Base-by-base conservation (phyloP, 257 asterid species). In the Gardenia jasminoides region DNA sequence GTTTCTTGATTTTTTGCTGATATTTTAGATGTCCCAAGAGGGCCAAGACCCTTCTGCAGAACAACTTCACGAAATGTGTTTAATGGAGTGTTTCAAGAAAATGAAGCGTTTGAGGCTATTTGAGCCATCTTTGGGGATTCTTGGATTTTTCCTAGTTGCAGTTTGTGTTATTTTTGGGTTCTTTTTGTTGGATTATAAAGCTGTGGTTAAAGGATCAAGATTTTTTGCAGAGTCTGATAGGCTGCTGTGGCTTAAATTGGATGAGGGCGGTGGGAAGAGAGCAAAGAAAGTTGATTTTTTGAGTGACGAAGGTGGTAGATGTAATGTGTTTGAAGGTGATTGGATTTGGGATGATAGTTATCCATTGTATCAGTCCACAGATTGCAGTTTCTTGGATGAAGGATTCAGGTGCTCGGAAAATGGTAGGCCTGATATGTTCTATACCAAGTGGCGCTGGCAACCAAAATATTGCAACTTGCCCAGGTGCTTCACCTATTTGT, bases 391-490 rank as follows among this genome's bases (percentile, higher is more conserved):
- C 67, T 82, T 95, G 88, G 99, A 95, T 83, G 91, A 85, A 65
- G 99, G 98, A 5, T 94, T 93, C 77, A 90, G 96, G 82, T 94
- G 99, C 44, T 79, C 89, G 20, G 99, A 94, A 64, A 93, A 94
- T 91, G 98, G 99, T 1, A 76, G 98, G 91, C 99, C 97, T 41
- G 99, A 95, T 93, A 76, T 79, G 71, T 93, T 93, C 88, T 95
- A 93, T 75, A 93, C 98, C 10, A 93, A 95, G 77, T 95, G 99
- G 99, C 89, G 98, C 80, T 93, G 99, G 99, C 98, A 93, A 84
- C 99, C 99, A 59, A 92, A 84, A 78, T 79, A 84, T 67, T 95
- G 99, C 88, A 88, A 93, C 84, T 86, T 95, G 91, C 96, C 99
- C 86, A 94, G 98, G 98, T 92, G 75, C 70, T 59, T 52, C 76